Base-by-base conservation (phyloP, 192 early-diverging fungal species). In the Rhizophagus sp. region DNA sequence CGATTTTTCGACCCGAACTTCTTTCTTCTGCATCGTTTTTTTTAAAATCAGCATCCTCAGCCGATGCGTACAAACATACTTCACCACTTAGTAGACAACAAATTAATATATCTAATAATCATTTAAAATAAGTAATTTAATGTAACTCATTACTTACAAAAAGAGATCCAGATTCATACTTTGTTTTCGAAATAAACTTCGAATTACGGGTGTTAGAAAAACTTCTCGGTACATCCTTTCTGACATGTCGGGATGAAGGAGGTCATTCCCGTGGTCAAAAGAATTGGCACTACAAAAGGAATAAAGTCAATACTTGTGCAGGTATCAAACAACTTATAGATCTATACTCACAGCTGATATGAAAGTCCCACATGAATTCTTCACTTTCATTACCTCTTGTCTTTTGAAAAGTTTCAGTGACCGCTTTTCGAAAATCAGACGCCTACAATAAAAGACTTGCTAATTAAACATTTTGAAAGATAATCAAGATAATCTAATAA, bases 41-140 rank as follows among this genome's bases (percentile, higher is more conserved):
- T 25, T 61, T 79, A 52, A 79, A 34, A 68, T 69, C 66, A 12
- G 1, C 8, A 22, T 57, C 50, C 70, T 79, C 67, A 17, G 66
- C 77, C 27, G 66, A 79, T 52, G 66, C 66, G 34, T 41, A 79
- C 27, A 79, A 79, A 50, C 66, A 67, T 41, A 70, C 27, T 19
- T 79, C 66, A 24, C 77, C 66, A 79, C 77, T 79, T 69, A 79
- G n/a, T 19, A 44, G 39, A 66, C 47, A 66, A 77, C 6, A 66
- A 52, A 44, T 76, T 64, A 0, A 25, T 76, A 63, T 27, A 76
- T n/a, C n/a, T 77, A 11, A 57, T 33, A 10, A 74, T 30, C 52
- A 33, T 61, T 27, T 10, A 66, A 66, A 50, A 64, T 64, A n/a
- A 77, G 44, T 1, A 76, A 41, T 49, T 63, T 39, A 76, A 41